Evolutionary conservation across 2,329 filamentous ascomycete genomes (phyloP).

Genomic region (Aspergillus ustus): DNA sequence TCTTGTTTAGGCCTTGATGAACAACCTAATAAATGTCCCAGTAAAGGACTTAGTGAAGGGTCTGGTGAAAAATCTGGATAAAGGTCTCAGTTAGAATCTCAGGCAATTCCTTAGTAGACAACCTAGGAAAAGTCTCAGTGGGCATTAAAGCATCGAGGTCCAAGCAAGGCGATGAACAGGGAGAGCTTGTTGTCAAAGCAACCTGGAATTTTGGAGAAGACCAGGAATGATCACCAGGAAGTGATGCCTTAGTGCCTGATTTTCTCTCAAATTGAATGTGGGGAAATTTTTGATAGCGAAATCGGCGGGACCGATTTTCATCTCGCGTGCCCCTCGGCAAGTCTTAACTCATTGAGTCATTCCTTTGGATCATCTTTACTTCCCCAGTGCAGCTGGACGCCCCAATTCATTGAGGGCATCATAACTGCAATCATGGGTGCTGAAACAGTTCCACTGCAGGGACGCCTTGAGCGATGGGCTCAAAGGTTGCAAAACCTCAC

Average conservation of each 20-base stretch:
- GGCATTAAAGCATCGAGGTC: too few species aligned
- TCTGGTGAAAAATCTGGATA: not conserved
- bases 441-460: slow-evolving; percentile 39
- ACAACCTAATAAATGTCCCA: too few species aligned
- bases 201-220: not conserved
- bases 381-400: slow-evolving; percentile 19
- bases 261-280: slow-evolving; percentile 13
- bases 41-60: not conserved
- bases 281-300: slow-evolving; percentile 27
- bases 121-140: too few species aligned
- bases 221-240: not conserved
- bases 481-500: slow-evolving; percentile 48
- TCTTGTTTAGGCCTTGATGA: too few species aligned
- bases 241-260: slow-evolving; percentile 7
- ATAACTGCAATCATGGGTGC: slow-evolving; percentile 38
- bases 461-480: slow-evolving; percentile 48
- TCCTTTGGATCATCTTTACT: slow-evolving; percentile 1
- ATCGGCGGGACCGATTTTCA: slow-evolving; percentile 32
- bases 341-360: slow-evolving; percentile 32
- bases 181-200: too few species aligned
- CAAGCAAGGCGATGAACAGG: too few species aligned
- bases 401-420: slow-evolving; percentile 17
- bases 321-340: slow-evolving; percentile 29
- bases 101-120: too few species aligned
- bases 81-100: too few species aligned